Conservation (phyloP, 768 basidiomycete species). For the Serendipita sp. region DNA sequence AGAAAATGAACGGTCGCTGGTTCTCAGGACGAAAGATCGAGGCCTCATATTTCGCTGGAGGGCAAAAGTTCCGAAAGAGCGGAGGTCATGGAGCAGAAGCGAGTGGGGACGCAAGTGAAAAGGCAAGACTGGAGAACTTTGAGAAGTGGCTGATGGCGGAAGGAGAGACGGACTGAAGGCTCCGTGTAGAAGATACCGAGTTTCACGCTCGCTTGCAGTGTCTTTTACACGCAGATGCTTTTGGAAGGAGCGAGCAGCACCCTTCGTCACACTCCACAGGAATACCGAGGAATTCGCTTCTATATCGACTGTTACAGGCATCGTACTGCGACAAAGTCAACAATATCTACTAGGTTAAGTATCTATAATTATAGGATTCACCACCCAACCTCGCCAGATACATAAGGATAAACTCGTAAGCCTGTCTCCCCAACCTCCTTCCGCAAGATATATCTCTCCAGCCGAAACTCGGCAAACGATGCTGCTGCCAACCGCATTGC, state of each 20-base stretch:
- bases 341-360: neutral
- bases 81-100: conserved; percentile 37
- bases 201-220: neutral
- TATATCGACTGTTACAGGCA: too few species aligned
- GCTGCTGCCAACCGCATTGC: conserved; percentile 68
- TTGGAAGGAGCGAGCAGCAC: neutral
- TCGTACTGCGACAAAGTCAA: neutral
- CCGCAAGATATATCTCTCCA: conserved; percentile 58
- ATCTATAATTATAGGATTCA: conserved; percentile 20
- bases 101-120: conserved; percentile 41
- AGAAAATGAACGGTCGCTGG: conserved; percentile 93
- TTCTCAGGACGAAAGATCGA: conserved; percentile 74
- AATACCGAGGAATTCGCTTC: too few species aligned
- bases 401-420: conserved; percentile 44
- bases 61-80: conserved; percentile 63
- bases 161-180: conserved; percentile 29
- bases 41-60: conserved; percentile 68
- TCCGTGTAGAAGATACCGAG: neutral
- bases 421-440: conserved; percentile 46
- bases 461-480: conserved; percentile 61
- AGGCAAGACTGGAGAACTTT: conserved; percentile 74
- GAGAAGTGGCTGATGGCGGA: conserved; percentile 75
- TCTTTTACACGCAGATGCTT: neutral
- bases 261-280: neutral
- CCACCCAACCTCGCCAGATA: conserved; percentile 54